Evolutionary conservation across 179 eudicot species (phyloP), one percentile per base, ranked within the genome.

Genomic region (Camellia oleifera): DNA sequence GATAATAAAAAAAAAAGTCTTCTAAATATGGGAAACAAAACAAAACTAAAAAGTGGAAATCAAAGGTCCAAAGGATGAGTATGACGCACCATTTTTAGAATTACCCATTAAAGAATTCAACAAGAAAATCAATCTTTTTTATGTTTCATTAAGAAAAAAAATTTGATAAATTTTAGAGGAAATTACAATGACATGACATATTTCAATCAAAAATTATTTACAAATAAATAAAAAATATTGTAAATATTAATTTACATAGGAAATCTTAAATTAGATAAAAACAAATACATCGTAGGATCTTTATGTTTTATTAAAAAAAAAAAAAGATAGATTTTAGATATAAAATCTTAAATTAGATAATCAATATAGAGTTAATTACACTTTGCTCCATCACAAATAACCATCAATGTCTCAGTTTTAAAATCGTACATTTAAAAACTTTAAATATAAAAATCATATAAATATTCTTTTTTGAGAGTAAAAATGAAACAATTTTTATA

Each of bases 21-120:
- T 79, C 85, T 81, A 76, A 74, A 85, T 68, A 57, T 82, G 80
- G 86, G 77, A 79, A 82, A 81, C 84, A 80, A 83, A 84, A 82
- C 85, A 83, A 86, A 72, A 68, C 75, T 17, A 68, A 60, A 74
- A 72, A 68, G 79, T 81, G 64, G 78, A 60, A 69, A 54, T 15
- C 69, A 77, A 44, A 73, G 54, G 20, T 70, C 77, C 44, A 71
- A 81, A 54, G 78, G 62, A 52, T 61, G 57, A 62, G 77, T 1
- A 75, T 63, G 72, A 46, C 68, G 63, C 78, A 72, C 69, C 62
- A 48, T 15, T 79, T 75, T 61, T 65, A 18, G 74, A 15, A 61
- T 4, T 66, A 32, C 42, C 10, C 74, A 66, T 54, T 65, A 80
- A 54, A 80, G 46, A 46, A 66, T 54, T 75, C 23, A 64, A 80